Evolutionary conservation across 2,329 filamentous ascomycete species (phyloP).

Genomic region (Aspergillus oerlinghausenensis): DNA sequence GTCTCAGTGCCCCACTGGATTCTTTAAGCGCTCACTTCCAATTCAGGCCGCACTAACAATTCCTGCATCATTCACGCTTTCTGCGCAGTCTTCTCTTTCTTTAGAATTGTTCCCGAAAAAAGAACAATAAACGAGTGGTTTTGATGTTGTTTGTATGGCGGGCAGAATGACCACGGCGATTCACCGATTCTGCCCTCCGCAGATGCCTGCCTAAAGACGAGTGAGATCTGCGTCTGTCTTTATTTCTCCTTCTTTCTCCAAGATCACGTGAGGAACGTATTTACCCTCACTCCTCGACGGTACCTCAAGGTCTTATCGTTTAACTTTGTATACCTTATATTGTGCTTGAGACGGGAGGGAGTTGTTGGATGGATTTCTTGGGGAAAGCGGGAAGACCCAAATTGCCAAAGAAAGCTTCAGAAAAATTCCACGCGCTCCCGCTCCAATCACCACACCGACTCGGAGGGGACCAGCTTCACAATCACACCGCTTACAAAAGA

Average conservation of each 20-base stretch:
- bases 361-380: neutral
- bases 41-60: conserved; percentile 8
- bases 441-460: conserved; percentile 20
- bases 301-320: neutral
- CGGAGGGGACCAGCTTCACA: conserved; percentile 15
- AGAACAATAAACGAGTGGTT: neutral
- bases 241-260: neutral
- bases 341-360: neutral
- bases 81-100: conserved; percentile 2
- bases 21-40: conserved; percentile 2
- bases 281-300: neutral
- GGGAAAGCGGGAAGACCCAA: conserved; percentile 6
- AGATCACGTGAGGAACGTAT: neutral
- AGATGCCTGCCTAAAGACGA: neutral
- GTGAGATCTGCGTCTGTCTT: neutral
- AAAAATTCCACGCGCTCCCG: conserved; percentile 22
- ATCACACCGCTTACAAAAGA: conserved; percentile 11
- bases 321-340: neutral
- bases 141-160: neutral
- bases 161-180: neutral
- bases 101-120: neutral
- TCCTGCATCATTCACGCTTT: conserved; percentile 10
- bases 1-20: conserved; percentile 3
- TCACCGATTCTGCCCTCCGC: neutral
- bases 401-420: conserved; percentile 1